Evolutionary conservation across 805 yeast genomes (phyloP), one percentile per base, ranked within the genome.

Genomic region (Yamadazyma philogaea): DNA sequence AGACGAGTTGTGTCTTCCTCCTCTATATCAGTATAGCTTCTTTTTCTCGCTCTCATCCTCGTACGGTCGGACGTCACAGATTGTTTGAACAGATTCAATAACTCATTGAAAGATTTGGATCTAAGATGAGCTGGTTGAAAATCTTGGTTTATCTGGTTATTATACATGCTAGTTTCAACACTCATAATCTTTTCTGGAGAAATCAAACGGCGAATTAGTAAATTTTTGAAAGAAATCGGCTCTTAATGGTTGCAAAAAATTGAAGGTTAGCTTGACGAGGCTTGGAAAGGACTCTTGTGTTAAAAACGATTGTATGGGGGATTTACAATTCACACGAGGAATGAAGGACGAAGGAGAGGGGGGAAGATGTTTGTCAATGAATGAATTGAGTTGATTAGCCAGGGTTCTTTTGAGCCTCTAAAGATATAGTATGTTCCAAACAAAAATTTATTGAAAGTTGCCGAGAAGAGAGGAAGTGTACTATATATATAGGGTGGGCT

Each of bases 31-130:
- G 59, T 55, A 40, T 54, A 55, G 6, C 63, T 53, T 43, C 70
- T 56, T 43, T 64, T 65, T 40, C 53, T 57, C 24, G 39, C 10
- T 37, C 46, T 35, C 32, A 46, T 44, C 27, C 50, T 35, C 18
- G 39, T 37, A 18, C 35, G 34, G 12, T 46, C 50, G n/a, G 45
- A 30, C 22, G 51, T 39, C 27, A 49, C 48, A 11, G 48, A 43
- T 24, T 55, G 42, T 44, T 59, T 60, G 45, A 64, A 59, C 43
- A 51, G 58, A 18, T 50, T 50, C 37, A 63, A 48, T 35, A 68
- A 39, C 43, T 66, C 70, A 47, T 56, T 62, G 50, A 59, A 66
- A 24, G 70, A 64, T 21, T 59, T 61, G 26, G 71, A 60, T 45
- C 66, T 55, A 7, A 52, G 49, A 43, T 64, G 71, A 40, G 61